These are phyloP conservation scores for Taiwanofungus camphoratus DNA, from an alignment of 1,284 basidiomycete genomes.

Conservation along the genomic window DNA sequence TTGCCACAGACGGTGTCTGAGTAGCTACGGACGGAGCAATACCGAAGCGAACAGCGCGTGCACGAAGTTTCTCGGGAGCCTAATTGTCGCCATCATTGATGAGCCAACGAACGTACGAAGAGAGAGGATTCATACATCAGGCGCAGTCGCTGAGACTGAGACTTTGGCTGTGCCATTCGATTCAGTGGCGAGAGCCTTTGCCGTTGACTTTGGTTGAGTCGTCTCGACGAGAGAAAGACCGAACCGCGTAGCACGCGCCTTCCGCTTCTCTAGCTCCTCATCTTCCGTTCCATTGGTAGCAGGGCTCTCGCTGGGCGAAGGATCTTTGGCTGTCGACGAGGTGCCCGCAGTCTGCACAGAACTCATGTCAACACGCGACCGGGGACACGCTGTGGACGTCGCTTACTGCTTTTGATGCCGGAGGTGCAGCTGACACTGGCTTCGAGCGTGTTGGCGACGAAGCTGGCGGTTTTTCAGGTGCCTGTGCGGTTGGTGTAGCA, in stretches of 20 bases:
- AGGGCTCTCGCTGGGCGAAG: too few relatives aligned
- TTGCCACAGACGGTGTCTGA: slow-evolving; percentile 1
- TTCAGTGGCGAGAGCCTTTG: slow-evolving; percentile 5
- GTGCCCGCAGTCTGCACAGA: too few relatives aligned
- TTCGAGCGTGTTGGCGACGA: not conserved
- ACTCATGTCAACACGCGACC: too few relatives aligned
- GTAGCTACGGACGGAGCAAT: slow-evolving; percentile 22
- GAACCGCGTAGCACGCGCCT: slow-evolving; percentile 59
- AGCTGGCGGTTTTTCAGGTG: too few relatives aligned
- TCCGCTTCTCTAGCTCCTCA: slow-evolving; percentile 51
- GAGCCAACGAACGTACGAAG: slow-evolving; percentile 3
- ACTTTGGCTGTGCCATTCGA: slow-evolving; percentile 10
- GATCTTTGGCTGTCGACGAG: too few relatives aligned
- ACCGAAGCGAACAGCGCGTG: slow-evolving; percentile 50
- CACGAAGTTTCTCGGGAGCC: slow-evolving; percentile 42
- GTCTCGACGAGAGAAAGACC: slow-evolving; percentile 57
- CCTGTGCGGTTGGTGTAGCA: not conserved
- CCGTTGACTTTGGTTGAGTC: slow-evolving; percentile 12
- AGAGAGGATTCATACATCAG: slow-evolving; percentile 23
- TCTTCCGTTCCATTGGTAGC: too few relatives aligned
- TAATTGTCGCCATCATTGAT: slow-evolving; percentile 18
- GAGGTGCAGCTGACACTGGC: not conserved
- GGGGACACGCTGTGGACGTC: not conserved
- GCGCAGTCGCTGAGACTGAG: not conserved
- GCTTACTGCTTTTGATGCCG: not conserved